phyloP scores from a whole-genome alignment of 768 basidiomycete species.

The Russula abietina region DNA sequence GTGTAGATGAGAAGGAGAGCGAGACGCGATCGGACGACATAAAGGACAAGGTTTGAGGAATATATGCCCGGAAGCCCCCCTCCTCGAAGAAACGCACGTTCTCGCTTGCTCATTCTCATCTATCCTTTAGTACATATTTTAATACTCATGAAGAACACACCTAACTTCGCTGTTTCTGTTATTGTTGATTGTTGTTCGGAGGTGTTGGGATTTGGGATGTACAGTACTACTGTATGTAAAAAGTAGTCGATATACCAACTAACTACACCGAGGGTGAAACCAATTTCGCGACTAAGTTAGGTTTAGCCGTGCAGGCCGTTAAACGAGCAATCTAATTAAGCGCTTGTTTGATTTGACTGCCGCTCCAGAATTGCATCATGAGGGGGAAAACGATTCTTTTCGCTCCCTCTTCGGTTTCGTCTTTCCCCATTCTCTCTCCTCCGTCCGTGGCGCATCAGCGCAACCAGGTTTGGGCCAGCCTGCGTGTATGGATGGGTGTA shows the following conservation, averaged over 20 bases:
- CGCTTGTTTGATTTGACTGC: too few species aligned
- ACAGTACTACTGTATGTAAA: neutral
- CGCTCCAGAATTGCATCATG: too few species aligned
- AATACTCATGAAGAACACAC: neutral
- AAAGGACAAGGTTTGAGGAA: neutral
- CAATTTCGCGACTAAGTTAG: neutral
- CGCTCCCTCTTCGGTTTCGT: too few species aligned
- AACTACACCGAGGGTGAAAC: neutral
- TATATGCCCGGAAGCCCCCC: neutral
- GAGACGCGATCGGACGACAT: constrained; percentile 4
- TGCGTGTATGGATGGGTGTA: neutral
- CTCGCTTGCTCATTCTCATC: neutral
- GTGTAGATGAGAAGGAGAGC: neutral
- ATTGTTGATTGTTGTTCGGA: neutral
- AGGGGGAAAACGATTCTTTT: too few species aligned
- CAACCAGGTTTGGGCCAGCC: neutral
- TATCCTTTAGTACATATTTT: neutral
- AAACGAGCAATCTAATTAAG: too few species aligned
- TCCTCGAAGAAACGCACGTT: neutral
- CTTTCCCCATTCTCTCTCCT: neutral
- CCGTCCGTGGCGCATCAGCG: neutral
- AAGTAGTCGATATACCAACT: neutral
- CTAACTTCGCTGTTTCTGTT: neutral
- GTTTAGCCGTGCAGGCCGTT: too few species aligned
- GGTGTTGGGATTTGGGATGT: neutral